Conservation (phyloP, 441 rosid genomes). For the Eutrema salsugineum region DNA sequence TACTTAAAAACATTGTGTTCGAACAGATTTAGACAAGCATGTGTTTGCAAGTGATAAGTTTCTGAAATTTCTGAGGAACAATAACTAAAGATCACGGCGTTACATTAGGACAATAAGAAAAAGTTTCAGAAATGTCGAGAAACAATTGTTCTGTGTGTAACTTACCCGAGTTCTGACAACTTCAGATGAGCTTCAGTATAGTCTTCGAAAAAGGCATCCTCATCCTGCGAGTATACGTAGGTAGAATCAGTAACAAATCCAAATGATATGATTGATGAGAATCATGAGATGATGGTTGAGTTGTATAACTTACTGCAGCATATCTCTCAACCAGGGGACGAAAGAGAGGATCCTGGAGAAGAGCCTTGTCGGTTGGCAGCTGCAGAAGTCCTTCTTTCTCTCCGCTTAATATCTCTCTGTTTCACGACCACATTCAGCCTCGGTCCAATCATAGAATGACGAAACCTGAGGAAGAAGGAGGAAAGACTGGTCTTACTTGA, state of each 20-base stretch:
- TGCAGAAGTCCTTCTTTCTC: constrained; percentile 59
- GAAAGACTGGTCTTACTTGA: constrained; percentile 36
- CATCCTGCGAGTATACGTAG: constrained; percentile 32
- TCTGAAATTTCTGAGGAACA: not conserved
- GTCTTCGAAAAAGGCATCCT: constrained; percentile 51
- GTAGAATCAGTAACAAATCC: not conserved
- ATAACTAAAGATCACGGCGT: not conserved
- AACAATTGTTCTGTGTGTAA: not conserved
- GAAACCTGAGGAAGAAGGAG: not conserved
- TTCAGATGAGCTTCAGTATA: constrained; percentile 53
- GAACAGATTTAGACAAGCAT: not conserved
- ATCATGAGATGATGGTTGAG: not conserved
- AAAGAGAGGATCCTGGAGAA: constrained; percentile 44
- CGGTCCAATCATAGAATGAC: not conserved
- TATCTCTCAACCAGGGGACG: constrained; percentile 49
- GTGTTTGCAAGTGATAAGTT: not conserved
- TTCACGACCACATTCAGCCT: not conserved
- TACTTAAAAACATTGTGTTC: not conserved
- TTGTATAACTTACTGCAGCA: constrained; percentile 40
- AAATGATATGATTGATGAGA: not conserved
- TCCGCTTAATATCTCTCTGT: constrained; percentile 51
- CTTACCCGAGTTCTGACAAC: constrained; percentile 58
- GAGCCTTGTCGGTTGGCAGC: constrained; percentile 55
- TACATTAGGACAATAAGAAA: not conserved
- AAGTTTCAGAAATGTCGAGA: not conserved